Conservation (phyloP, 805 yeast species). For the Jamesozyma lodderae region DNA sequence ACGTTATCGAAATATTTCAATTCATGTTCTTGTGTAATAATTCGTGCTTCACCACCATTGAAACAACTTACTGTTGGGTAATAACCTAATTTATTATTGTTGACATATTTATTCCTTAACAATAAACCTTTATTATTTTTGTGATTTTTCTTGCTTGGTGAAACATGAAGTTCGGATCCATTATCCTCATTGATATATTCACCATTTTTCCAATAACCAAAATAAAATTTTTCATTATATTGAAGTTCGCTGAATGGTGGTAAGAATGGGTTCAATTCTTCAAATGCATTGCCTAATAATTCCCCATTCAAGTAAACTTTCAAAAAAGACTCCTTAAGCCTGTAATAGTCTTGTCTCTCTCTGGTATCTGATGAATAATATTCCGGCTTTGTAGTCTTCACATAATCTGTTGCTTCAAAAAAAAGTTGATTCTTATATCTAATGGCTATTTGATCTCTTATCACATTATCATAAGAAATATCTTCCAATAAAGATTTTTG, state of each 20-base stretch:
- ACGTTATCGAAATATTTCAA: slow-evolving; percentile 33
- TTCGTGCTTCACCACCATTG: slow-evolving; percentile 63
- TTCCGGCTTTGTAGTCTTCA: slow-evolving; percentile 29
- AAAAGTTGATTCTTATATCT: slow-evolving; percentile 66
- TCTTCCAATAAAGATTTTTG: slow-evolving; percentile 25
- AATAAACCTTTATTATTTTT: slow-evolving; percentile 11
- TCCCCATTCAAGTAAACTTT: slow-evolving; percentile 72
- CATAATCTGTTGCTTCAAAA: slow-evolving; percentile 71
- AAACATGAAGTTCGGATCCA: slow-evolving; percentile 7
- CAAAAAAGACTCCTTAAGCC: slow-evolving; percentile 43
- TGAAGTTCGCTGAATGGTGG: slow-evolving; percentile 65
- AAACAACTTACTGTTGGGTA: slow-evolving; percentile 84
- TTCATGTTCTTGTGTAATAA: slow-evolving; percentile 56
- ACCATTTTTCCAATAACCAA: slow-evolving; percentile 26
- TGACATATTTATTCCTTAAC: slow-evolving; percentile 36
- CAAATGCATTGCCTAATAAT: slow-evolving; percentile 54
- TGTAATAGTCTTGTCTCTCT: slow-evolving; percentile 34
- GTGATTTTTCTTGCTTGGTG: neutral
- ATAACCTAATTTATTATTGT: slow-evolving; percentile 84
- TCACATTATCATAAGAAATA: slow-evolving; percentile 35
- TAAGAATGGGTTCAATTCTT: slow-evolving; percentile 59
- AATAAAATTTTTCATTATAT: slow-evolving; percentile 32
- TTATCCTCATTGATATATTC: slow-evolving; percentile 5
- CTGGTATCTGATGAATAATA: slow-evolving; percentile 25
- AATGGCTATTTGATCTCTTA: slow-evolving; percentile 82